Conservation (phyloP, 441 rosid species). For the Hura crepitans region DNA sequence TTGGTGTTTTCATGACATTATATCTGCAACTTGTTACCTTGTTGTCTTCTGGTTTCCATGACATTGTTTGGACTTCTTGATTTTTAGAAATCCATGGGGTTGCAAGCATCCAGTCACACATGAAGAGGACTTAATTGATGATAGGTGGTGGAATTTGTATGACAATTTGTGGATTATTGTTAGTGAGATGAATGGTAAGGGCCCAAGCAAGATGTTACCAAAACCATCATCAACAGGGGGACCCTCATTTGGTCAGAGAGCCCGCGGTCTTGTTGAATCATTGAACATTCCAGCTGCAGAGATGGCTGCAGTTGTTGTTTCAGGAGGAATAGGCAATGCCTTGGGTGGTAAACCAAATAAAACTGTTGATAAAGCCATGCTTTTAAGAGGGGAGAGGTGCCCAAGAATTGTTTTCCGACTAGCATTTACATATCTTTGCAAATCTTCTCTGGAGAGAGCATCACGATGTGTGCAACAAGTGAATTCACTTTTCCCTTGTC, state of each 20-base stretch:
- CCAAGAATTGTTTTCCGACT: conserved; percentile 91
- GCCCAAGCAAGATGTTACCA: conserved; percentile 66
- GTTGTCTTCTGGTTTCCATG: conserved; percentile 2
- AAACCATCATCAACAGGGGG: conserved; percentile 54
- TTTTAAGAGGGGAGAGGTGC: conserved; percentile 90
- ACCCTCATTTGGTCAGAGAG: conserved; percentile 96
- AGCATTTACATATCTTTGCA: conserved; percentile 74
- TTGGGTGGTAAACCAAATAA: conserved; percentile 79
- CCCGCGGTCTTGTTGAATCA: conserved; percentile 96
- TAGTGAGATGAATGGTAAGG: conserved; percentile 82
- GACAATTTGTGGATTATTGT: conserved; percentile 87
- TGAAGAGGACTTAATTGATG: conserved; percentile 47
- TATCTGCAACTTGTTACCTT: background rate
- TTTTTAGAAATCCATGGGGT: conserved; percentile 45
- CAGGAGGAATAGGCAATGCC: conserved; percentile 97
- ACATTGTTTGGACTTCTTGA: conserved; percentile 17
- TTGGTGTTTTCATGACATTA: background rate
- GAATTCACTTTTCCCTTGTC: conserved; percentile 75
- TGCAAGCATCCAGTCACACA: conserved; percentile 37
- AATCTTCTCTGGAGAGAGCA: conserved; percentile 85
- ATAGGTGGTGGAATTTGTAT: conserved; percentile 87
- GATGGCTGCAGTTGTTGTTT: conserved; percentile 99
- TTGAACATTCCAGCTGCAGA: conserved; percentile 98
- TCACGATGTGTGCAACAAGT: conserved; percentile 91
- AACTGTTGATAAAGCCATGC: conserved; percentile 93